Evolutionary conservation across 768 basidiomycete genomes (phyloP).

Genomic region (Suillus sp.): DNA sequence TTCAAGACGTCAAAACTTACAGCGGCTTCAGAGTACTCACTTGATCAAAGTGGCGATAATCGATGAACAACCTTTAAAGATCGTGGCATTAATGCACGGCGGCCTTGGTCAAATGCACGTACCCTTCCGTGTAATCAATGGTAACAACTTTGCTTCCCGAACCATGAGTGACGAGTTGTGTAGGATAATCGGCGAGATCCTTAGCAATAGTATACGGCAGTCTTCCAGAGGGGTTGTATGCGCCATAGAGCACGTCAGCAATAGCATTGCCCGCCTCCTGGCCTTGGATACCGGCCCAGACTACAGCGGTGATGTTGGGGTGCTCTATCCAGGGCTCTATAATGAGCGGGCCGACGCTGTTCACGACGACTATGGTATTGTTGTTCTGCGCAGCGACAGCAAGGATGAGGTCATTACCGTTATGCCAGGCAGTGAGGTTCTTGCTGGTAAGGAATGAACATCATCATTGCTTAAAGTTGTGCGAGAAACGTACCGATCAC

Average conservation of each 20-base stretch:
- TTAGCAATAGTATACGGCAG: constrained; percentile 80
- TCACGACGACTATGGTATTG: constrained; percentile 32
- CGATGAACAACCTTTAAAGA: constrained; percentile 52
- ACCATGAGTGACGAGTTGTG: constrained; percentile 46
- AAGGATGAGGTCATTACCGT: constrained; percentile 68
- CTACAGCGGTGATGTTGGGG: constrained; percentile 72
- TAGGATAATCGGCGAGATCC: constrained; percentile 55
- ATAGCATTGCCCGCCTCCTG: constrained; percentile 71
- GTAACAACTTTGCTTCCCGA: constrained; percentile 40
- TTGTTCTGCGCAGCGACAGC: constrained; percentile 65
- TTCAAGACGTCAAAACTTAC: neutral
- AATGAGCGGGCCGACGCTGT: constrained; percentile 60
- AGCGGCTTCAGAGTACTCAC: constrained; percentile 34
- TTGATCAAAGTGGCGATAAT: constrained; percentile 66
- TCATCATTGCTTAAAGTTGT: neutral
- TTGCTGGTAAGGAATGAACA: constrained; percentile 37
- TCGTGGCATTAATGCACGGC: constrained; percentile 8
- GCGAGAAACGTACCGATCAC: constrained; percentile 54
- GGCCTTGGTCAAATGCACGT: constrained; percentile 11
- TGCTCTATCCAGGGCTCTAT: constrained; percentile 71
- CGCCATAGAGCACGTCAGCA: constrained; percentile 72
- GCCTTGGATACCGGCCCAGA: constrained; percentile 72
- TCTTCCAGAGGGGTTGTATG: constrained; percentile 66
- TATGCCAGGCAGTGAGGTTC: constrained; percentile 75
- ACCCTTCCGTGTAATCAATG: constrained; percentile 63